Evolutionary conservation across 805 yeast species (phyloP), one percentile per base, ranked within the genome.

Genomic region (Ogataea populi-albae): DNA sequence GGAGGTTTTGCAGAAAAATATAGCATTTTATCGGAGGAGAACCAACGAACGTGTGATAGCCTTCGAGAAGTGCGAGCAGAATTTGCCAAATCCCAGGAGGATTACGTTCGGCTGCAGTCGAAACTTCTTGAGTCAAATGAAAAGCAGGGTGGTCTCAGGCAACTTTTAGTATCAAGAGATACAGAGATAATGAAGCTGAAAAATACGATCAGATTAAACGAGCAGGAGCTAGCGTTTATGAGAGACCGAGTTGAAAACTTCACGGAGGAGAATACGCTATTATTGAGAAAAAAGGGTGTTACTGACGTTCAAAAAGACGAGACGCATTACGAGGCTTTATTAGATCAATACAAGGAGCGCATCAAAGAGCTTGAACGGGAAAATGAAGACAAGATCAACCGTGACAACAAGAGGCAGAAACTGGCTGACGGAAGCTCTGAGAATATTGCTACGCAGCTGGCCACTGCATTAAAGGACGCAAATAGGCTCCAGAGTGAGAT

Each of bases 281-380:
- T 44, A 7, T 16, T 38, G 19, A 27, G 35, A 3, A 45, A 41
- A 15, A 40, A 38, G 14, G 34, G 24, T 9, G 7, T 31, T 4
- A 57, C 44, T 8, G 15, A 25, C 9, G 15, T 8, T 21, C 34
- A 32, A 17, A 41, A 49, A 17, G 38, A 45, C 38, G 25, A 43
- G 3, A 18, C 45, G 35, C 30, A 56, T 29, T 59, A 63, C 23
- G 52, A 52, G 9, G 50, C 52, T 7, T 59, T 77, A 18, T 69
- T 81, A 1, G 79, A 73, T 27, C 76, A 72, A 3, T 78, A 80
- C 47, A 79, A 77, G 46, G 49, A 49, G 11, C 77, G 78, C 46
- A 60, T 78, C 3, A 66, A 66, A 24, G 65, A 60, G 15, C 50
- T 77, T 8, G 64, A 71, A 6, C 8, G 7, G 7, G 24, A 30